Evolutionary conservation across 306 rosid species (phyloP).

Genomic region (Vigna angularis): DNA sequence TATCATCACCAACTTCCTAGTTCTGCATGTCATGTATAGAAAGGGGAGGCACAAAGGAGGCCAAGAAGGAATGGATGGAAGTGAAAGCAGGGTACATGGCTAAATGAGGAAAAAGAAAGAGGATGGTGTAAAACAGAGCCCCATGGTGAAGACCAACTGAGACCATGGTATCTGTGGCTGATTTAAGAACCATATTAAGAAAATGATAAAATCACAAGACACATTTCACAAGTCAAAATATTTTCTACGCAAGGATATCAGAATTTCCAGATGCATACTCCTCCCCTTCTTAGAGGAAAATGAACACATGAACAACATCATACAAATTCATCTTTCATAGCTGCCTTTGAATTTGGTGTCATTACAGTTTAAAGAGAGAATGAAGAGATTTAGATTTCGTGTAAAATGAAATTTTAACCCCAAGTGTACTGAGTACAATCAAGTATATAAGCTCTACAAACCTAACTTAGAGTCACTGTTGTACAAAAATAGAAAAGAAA

Average conservation of each 20-base stretch:
- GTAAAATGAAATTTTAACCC: too few relatives aligned
- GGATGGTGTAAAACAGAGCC: neutral
- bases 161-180: neutral
- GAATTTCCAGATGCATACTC: neutral
- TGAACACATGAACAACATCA: slow-evolving; percentile 5
- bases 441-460: too few relatives aligned
- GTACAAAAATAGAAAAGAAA: too few relatives aligned
- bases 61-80: neutral
- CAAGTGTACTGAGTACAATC: too few relatives aligned
- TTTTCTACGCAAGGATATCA: slow-evolving; percentile 9
- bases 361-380: too few relatives aligned
- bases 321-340: neutral
- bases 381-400: too few relatives aligned
- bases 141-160: neutral
- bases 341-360: too few relatives aligned
- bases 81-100: too few relatives aligned
- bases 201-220: neutral
- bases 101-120: neutral
- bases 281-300: neutral
- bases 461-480: too few relatives aligned
- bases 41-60: neutral
- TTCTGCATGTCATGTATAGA: neutral
- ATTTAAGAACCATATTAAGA: neutral
- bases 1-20: neutral
- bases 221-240: neutral